Conservation (phyloP, 164 flowering plant genomes). For the Stephania cephalantha region DNA sequence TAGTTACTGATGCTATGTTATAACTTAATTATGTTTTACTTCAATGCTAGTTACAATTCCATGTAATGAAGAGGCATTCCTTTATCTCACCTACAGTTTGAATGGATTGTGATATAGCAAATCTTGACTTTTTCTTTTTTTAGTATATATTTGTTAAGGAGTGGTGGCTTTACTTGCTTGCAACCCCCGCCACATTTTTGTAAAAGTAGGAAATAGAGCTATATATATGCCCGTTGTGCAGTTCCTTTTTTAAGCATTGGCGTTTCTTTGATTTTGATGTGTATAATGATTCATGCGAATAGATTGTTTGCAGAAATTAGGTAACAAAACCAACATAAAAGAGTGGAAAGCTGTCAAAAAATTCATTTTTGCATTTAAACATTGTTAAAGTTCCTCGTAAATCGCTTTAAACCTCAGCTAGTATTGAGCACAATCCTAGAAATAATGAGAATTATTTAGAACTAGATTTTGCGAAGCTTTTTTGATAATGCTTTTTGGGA, state of each 20-base stretch:
- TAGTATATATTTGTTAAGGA: neutral
- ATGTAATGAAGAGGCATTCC: neutral
- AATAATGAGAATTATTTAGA: neutral
- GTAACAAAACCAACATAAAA: neutral
- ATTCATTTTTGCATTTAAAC: no score
- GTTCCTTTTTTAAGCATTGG: no score
- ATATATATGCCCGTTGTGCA: no score
- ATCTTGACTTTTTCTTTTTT: neutral
- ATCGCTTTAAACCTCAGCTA: no score
- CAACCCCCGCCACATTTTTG: conserved; percentile 1
- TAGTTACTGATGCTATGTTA: no score
- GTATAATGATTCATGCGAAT: neutral
- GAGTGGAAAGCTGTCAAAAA: neutral
- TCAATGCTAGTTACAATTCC: neutral
- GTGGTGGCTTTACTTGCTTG: neutral
- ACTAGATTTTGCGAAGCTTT: no score
- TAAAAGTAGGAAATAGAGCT: neutral
- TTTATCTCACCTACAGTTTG: neutral
- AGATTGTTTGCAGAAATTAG: neutral
- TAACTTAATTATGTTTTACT: no score
- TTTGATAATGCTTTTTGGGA: no score
- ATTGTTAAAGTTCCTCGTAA: no score
- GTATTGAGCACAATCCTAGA: no score
- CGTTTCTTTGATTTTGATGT: neutral
- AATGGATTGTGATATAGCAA: neutral